phyloP scores from a whole-genome alignment of 2,329 filamentous ascomycete genomes.

The Colletotrichum phormii region DNA sequence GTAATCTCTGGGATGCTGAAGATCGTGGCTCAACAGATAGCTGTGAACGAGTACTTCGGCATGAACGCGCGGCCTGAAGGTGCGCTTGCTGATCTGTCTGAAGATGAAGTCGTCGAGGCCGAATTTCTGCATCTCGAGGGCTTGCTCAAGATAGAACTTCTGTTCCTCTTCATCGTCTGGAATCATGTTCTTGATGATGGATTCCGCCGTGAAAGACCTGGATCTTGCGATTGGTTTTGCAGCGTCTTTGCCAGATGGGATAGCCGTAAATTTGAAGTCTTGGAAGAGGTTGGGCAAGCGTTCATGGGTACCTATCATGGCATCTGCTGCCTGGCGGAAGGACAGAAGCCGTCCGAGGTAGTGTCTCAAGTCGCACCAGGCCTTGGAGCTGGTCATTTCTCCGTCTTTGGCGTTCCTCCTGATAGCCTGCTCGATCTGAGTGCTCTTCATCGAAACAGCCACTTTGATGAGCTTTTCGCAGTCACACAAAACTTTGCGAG shows the following conservation, averaged over 20 bases:
- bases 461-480: constrained; percentile 12
- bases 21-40: constrained; percentile 17
- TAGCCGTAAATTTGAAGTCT: constrained; percentile 41
- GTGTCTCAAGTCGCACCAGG: constrained; percentile 47
- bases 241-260: constrained; percentile 43
- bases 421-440: constrained; percentile 11
- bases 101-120: constrained; percentile 41
- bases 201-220: constrained; percentile 31
- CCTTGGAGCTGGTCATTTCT: constrained; percentile 33
- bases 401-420: constrained; percentile 1
- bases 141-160: constrained; percentile 29
- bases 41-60: constrained; percentile 48
- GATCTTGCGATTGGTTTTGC: constrained; percentile 35
- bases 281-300: constrained; percentile 47
- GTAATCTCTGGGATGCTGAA: constrained; percentile 38
- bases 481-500: not conserved
- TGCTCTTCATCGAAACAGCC: not conserved
- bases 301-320: constrained; percentile 37
- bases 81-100: constrained; percentile 3
- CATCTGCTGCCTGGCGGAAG: constrained; percentile 38
- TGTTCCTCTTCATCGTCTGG: not conserved
- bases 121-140: constrained; percentile 39
- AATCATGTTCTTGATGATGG: constrained; percentile 42
- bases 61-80: constrained; percentile 48
- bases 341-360: constrained; percentile 41